Evolutionary conservation across 129 eudicot species (phyloP).

Genomic region (Pseudognaphalium luteoalbum): DNA sequence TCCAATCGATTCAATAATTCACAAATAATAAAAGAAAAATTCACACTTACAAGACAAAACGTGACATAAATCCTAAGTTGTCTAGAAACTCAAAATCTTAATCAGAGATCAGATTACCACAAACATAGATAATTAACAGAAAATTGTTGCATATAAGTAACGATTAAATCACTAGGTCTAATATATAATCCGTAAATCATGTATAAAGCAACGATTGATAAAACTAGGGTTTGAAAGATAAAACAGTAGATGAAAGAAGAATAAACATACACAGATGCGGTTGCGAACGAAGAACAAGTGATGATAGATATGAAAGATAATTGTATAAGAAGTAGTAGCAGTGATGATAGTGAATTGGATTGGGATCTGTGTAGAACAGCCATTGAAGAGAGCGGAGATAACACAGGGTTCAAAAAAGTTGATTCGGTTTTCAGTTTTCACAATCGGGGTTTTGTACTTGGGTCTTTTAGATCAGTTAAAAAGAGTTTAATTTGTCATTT

Average conservation of each 20-base stretch:
- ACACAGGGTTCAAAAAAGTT: constrained; percentile 13
- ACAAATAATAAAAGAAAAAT: neutral
- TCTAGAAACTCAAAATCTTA: neutral
- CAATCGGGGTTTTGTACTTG: too few species aligned
- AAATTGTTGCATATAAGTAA: neutral
- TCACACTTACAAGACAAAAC: too few species aligned
- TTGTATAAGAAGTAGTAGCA: neutral
- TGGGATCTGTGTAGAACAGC: constrained; percentile 37
- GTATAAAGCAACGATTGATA: neutral
- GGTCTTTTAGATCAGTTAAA: too few species aligned
- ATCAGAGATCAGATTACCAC: constrained; percentile 6
- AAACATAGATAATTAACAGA: neutral
- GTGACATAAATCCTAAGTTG: neutral
- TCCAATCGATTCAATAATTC: neutral
- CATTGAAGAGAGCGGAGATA: constrained; percentile 31
- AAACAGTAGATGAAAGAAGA: neutral
- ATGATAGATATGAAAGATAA: constrained; percentile 19
- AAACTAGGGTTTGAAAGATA: constrained; percentile 15
- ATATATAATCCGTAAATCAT: neutral
- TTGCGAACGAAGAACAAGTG: constrained; percentile 25
- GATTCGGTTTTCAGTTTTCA: neutral
- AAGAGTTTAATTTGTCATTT: too few species aligned
- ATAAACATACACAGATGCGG: constrained; percentile 31
- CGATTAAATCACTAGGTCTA: neutral
- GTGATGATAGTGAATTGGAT: constrained; percentile 20